Base-by-base conservation (phyloP, 495 filamentous ascomycete genomes). In the Annulohypoxylon bovei region DNA sequence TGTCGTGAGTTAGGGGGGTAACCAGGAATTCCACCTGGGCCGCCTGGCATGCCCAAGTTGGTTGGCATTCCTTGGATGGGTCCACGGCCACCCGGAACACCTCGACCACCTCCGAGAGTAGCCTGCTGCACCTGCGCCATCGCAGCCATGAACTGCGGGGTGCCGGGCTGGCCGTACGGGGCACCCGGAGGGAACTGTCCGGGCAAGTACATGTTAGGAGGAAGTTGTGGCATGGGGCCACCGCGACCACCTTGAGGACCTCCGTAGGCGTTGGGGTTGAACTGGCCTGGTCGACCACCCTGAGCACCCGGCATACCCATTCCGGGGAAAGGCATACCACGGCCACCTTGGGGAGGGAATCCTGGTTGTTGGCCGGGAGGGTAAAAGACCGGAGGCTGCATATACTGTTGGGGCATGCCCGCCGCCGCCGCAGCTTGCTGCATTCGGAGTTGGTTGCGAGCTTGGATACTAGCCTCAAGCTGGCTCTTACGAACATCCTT, bases 401-500 rank as follows among this genome's bases (percentile, higher is more conserved):
- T 84, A 81, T 84, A 90, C 81, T 92, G 91, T 80, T 93, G 91
- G 66, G 92, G 92, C 86, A 97, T 93, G 74, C 93, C 94, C 60
- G 93, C 95, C 57, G 89, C 93, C 58, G 96, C 94, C 57, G 94
- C 95, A 73, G 93, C 91, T 83, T 99, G 95, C 85, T 98, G 96
- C 89, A 98, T 94, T 71, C 96, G 90, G 77, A 98, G 89, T 81
- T 95, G 93, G 86, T 98, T 98, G 79, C 95, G 94, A 79, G 95
- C 94, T 85, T 98, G 96, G 79, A 99, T 98, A 86, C 93, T 97
- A 70, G 95, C 94, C 85, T 99, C 95, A 72, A 99, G 90, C 82
- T 98, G 95, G 83, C 87, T 96, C 88, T 98, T 95, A 81, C 95
- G 94, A 74, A 98, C 94, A 82, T 99, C 95, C 89, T 99, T 99